Base-by-base conservation (phyloP, 1,284 basidiomycete species). In the Entoloma clypeatum region DNA sequence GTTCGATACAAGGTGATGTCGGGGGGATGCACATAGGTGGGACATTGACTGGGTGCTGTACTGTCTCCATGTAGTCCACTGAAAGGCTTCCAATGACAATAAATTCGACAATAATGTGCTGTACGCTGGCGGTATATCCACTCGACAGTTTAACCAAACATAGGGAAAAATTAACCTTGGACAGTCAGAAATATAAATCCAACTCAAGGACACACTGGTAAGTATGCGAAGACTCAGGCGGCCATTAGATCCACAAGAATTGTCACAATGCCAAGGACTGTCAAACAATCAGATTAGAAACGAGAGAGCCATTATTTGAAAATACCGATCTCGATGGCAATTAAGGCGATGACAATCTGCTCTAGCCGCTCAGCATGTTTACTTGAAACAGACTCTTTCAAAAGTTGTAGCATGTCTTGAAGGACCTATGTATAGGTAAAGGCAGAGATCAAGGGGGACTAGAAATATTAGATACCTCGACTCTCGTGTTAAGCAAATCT, bases 351-450 rank as follows among this genome's bases (percentile, higher is more conserved):
- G 52, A 98, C 91, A 50, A 98, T 92, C 54, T 91, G 88, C 63
- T 98, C 93, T n/a, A 98, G 72, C 27, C 92, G 80, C 63, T 98
- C 93, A 2, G 90, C 83, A 55, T 98, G 93, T 54, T 82, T 80
- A 48, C 83, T 91, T 16, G 91, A 92, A 24, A 96, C 94, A 7
- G 89, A 88, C 65, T 97, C 94, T 65, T 97, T 97, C 36, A 98
- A 71, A 39, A 98, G 75, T 61, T 93, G 88, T 7, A 98, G 78
- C 90, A 98, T 96, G 61, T 98, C 93, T 72, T 98, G 93, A 27
- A 98, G 68, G 44, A 97, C 87, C 87, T 91, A 51, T 36, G 23
- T 16, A 43, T 23, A 7, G 17, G 4, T 17, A 11, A 16, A 4
- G 14, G 28, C 31, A 35, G 21, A 24, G 7, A 28, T 18, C 26